These are phyloP conservation scores for Kernera saxatilis DNA, from an alignment of 345 rosid species.

Conservation along the genomic window DNA sequence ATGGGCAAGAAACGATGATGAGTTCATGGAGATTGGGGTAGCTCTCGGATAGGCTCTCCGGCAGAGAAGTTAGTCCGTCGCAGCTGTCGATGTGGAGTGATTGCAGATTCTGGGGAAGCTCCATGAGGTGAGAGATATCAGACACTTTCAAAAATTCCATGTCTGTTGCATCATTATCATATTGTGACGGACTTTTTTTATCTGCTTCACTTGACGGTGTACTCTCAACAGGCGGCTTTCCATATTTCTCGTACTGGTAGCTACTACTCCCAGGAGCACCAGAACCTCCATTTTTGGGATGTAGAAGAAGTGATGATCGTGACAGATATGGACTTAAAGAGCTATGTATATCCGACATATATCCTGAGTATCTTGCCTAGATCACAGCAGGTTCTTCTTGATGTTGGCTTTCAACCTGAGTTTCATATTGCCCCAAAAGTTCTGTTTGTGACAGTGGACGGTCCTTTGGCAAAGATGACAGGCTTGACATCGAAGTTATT, in stretches of 20 bases:
- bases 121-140: constrained; percentile 32
- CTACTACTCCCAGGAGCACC: background rate
- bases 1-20: constrained; percentile 21
- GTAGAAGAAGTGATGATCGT: background rate
- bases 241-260: background rate
- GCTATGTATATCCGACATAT: constrained; percentile 1
- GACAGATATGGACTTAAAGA: background rate
- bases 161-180: constrained; percentile 15
- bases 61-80: constrained; percentile 18
- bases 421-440: background rate
- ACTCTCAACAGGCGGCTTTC: background rate
- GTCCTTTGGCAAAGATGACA: constrained; percentile 18
- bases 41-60: constrained; percentile 14
- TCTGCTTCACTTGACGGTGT: constrained; percentile 1
- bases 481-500: constrained; percentile 8
- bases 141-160: constrained; percentile 24
- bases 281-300: background rate
- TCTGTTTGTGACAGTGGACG: background rate
- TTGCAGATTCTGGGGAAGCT: constrained; percentile 26
- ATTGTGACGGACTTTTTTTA: background rate
- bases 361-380: constrained; percentile 21
- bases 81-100: constrained; percentile 34
- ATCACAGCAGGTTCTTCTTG: constrained; percentile 25
- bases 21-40: constrained; percentile 27
- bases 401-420: background rate